Evolutionary conservation across 2,329 filamentous ascomycete species (phyloP), one percentile per base, ranked within the genome.

Genomic region (Penicillium sp.): DNA sequence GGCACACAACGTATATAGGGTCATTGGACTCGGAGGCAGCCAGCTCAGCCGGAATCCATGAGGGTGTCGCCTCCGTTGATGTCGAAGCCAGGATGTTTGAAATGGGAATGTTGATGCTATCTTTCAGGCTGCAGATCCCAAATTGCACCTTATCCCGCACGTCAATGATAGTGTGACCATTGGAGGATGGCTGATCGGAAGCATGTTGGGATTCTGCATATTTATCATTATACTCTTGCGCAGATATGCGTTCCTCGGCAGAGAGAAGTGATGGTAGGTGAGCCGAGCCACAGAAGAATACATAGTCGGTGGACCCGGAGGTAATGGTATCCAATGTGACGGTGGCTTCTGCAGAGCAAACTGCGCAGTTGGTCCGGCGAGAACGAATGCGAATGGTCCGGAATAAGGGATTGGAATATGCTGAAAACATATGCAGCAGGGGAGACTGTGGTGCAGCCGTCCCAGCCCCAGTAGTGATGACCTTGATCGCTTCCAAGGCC

Each of bases 81-180:
- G 33, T n/a, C 7, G 71, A 67, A 13, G 72, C 70, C 27, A 79
- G 57, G 24, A 81, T 78, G 2, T 63, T 69, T 2, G 77, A 78
- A 10, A 81, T 77, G 2, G 79, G 79, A 19, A 81, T 71, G 53
- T 81, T 97, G 52, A 96, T 77, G 27, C 91, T 91, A 0, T 89
- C 89, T 0, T 87, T 80, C 7, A 99, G 81, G 60, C 83, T 87
- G 63, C 89, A 92, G 46, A 98, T 87, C 16, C 89, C 88, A 65
- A 91, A 97, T 60, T 96, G 91, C 31, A 92, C 90, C 67, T 86
- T 86, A 66, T 96, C 92, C 2, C 95, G 83, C 1, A 96, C 92
- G 65, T 98, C 95, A 2, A 98, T 75, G 2, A 97, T 76, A 1
- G 91, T 70, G 54, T 89, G 86, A 39, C 57, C 61, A 39, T 40